Evolutionary conservation across 352 stramenopile genomes (phyloP).

Genomic region (Pythium diclinum): DNA sequence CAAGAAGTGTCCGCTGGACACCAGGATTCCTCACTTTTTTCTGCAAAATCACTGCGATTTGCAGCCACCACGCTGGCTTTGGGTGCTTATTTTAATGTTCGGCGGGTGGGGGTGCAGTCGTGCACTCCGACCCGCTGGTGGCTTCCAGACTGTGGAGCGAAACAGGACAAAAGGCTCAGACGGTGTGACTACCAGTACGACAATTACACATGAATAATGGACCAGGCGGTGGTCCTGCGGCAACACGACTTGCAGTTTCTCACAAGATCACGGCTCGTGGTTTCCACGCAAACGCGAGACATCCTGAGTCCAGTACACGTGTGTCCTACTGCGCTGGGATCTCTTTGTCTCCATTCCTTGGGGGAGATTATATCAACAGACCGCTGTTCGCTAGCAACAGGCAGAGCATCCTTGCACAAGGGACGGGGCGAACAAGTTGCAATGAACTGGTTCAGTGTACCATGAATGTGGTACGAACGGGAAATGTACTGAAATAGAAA

Average conservation of each 20-base stretch:
- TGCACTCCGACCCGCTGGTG: background rate
- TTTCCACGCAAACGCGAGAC: background rate
- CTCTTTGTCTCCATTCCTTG: background rate
- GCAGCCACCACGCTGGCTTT: background rate
- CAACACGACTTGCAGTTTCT: background rate
- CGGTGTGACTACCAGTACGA: background rate
- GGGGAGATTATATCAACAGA: no score
- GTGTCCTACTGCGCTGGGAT: background rate
- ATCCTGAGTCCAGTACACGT: background rate
- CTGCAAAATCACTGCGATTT: background rate
- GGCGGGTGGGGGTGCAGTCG: background rate
- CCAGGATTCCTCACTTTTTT: no score
- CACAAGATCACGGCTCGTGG: background rate
- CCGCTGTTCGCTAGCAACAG: no score
- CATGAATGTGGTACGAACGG: no score
- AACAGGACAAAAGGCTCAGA: background rate
- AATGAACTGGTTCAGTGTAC: no score
- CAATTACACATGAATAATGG: background rate
- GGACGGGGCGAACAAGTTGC: no score
- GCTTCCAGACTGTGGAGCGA: background rate
- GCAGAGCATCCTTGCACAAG: no score
- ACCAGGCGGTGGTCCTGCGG: background rate
- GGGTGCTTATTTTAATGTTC: background rate
- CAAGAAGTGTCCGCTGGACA: background rate
- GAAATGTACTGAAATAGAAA: no score